Evolutionary conservation across 192 early-diverging fungal species (phyloP).

Genomic region (Allomyces macrogynus): DNA sequence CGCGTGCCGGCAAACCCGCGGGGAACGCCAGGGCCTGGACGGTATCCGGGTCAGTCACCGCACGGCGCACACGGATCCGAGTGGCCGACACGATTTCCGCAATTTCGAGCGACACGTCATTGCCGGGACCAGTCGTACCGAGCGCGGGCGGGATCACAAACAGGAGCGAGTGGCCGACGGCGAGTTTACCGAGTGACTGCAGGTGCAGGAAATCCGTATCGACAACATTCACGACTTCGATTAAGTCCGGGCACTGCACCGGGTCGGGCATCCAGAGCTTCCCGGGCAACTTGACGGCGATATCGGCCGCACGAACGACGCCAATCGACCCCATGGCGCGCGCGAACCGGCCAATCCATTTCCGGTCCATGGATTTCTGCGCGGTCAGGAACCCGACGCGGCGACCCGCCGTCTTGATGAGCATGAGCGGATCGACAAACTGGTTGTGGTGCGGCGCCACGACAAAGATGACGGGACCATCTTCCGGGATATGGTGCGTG

Average conservation of each 20-base stretch:
- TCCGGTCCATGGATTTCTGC: constrained; percentile 55
- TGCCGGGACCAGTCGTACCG: not conserved
- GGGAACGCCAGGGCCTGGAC: constrained; percentile 6
- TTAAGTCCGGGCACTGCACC: not conserved
- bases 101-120: constrained; percentile 28
- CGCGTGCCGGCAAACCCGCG: constrained; percentile 12
- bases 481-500: constrained; percentile 56
- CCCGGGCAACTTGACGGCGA: not conserved
- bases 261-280: not conserved
- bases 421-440: constrained; percentile 87
- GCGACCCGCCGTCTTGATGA: constrained; percentile 61
- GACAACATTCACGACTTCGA: not conserved
- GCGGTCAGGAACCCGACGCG: constrained; percentile 43
- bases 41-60: constrained; percentile 51
- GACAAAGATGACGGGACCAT: constrained; percentile 88
- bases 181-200: not conserved
- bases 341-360: constrained; percentile 65
- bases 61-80: constrained; percentile 46
- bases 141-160: not conserved
- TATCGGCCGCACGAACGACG: not conserved
- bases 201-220: no score
- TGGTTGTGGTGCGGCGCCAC: constrained; percentile 60
- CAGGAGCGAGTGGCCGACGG: not conserved
- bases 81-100: constrained; percentile 65
- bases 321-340: constrained; percentile 43